Conservation (phyloP, 2,329 filamentous ascomycete genomes). For the Pochonia chlamydosporia region DNA sequence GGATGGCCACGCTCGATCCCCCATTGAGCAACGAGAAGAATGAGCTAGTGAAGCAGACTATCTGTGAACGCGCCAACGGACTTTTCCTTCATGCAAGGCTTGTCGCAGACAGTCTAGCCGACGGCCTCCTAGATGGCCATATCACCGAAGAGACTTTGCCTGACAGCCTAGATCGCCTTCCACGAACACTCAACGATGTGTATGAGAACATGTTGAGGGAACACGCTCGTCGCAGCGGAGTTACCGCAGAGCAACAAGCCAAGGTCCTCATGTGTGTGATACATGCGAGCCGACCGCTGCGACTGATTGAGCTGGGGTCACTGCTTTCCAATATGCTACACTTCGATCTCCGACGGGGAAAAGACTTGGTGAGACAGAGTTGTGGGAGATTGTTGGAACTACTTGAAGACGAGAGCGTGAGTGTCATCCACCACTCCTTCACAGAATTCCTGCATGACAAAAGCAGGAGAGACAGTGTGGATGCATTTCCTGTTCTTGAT, state of each 20-base stretch:
- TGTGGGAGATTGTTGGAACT: constrained; percentile 38
- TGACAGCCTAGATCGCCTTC: constrained; percentile 8
- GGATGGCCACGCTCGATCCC: constrained; percentile 3
- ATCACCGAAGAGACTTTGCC: constrained; percentile 7
- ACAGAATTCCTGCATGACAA: constrained; percentile 37
- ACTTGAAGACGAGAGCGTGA: constrained; percentile 36
- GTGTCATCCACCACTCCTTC: constrained; percentile 41
- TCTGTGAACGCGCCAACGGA: constrained; percentile 4
- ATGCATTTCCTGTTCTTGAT: no score
- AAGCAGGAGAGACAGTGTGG: constrained; percentile 3
- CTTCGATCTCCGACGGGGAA: no score
- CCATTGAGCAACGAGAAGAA: constrained; percentile 1
- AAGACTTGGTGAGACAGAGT: constrained; percentile 3
- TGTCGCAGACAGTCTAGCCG: constrained; percentile 5
- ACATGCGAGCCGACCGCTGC: constrained; percentile 31
- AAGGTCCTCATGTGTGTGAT: constrained; percentile 32
- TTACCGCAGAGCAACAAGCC: constrained; percentile 24
- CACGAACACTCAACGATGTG: constrained; percentile 26
- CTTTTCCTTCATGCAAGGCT: constrained; percentile 8
- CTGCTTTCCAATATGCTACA: no score
- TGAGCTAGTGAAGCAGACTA: neutral
- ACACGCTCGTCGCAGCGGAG: constrained; percentile 11
- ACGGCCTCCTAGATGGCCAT: constrained; percentile 1
- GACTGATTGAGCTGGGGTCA: constrained; percentile 29
- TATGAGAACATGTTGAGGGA: constrained; percentile 27